Evolutionary conservation across 768 basidiomycete species (phyloP), one percentile per base, ranked within the genome.

Genomic region (Mrakia gelida): DNA sequence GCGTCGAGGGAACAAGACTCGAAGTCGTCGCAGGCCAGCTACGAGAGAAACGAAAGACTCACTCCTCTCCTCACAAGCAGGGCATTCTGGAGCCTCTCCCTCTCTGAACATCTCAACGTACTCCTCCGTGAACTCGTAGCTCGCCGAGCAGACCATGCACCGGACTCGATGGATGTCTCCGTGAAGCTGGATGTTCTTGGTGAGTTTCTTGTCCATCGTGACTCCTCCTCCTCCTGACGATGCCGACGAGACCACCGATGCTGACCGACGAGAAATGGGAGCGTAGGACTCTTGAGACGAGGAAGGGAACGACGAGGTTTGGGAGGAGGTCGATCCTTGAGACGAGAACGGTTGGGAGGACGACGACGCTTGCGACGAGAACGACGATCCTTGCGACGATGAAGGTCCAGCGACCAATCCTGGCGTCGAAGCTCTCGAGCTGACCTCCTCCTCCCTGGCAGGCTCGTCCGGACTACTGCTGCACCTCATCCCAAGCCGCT

Each of bases 131-230:
- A 91, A 96, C 26, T 89, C 88, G 81, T 89, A 91, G 77, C 92
- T 91, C 11, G 90, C 90, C 34, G 91, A 91, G 85, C 96, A 98
- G 32, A 92, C 86, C 72, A 89, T 88, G 82, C 96, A 98, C 38
- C 95, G 89, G 56, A 98, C 94, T 54, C 92, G 89, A 80, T 93
- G 92, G 65, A 98, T 91, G 84, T 96, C 92, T 18, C 96, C 96
- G 82, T 99, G 96, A 32, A 99, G 86, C 83, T 98, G 95, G 38
- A 98, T 91, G 79, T 93, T 94, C 80, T 91, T 89, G 16, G 95
- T 90, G 76, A 92, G 91, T 83, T 89, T 90, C 11, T 87, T 86
- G 80, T 87, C 88, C 75, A 92, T 84, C 82, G 89, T 93, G 21
- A 86, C 85, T 82, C 92, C 93, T 23, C 91, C 59, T 26, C 87